phyloP scores from a whole-genome alignment of 2,329 filamentous ascomycete species.

The Colletotrichum tropicale region DNA sequence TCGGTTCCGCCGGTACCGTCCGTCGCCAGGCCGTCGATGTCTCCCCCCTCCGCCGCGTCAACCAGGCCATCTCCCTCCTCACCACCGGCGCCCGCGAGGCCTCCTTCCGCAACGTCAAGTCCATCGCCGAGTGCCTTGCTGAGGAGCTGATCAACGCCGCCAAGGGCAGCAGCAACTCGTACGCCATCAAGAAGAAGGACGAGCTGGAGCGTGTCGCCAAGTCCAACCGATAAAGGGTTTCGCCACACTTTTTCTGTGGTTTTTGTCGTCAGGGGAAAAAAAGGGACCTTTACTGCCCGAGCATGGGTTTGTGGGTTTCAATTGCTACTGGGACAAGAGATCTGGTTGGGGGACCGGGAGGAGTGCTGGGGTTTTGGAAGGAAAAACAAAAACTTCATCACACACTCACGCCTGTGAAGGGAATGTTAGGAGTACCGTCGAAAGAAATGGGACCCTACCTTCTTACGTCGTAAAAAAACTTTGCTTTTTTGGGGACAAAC shows the following conservation, averaged over 20 bases:
- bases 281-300: background rate
- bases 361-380: conserved; percentile 30
- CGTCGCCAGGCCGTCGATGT: conserved; percentile 99
- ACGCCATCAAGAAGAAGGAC: conserved; percentile 99
- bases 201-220: conserved; percentile 99
- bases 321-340: background rate
- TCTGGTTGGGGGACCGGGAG: conserved; percentile 9
- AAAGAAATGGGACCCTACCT: background rate
- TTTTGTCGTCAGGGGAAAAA: background rate
- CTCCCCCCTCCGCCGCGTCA: conserved; percentile 97
- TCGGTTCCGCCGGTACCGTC: conserved; percentile 99
- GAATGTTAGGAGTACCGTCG: background rate
- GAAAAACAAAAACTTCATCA: background rate
- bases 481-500: conserved; percentile 23
- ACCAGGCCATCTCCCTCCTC: conserved; percentile 99
- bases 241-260: conserved; percentile 28
- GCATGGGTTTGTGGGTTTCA: background rate
- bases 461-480: conserved; percentile 10
- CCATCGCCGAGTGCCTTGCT: conserved; percentile 98
- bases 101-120: conserved; percentile 99
- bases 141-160: conserved; percentile 99
- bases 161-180: conserved; percentile 99
- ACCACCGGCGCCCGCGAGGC: conserved; percentile 99
- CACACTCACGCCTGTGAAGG: background rate
- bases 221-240: conserved; percentile 94